Percentiles rank a stretch among this genome's conserved stretches.
phyloP scores from a whole-genome alignment of 108 stramenopile genomes.

The Schizochytrium sp. region DNA sequence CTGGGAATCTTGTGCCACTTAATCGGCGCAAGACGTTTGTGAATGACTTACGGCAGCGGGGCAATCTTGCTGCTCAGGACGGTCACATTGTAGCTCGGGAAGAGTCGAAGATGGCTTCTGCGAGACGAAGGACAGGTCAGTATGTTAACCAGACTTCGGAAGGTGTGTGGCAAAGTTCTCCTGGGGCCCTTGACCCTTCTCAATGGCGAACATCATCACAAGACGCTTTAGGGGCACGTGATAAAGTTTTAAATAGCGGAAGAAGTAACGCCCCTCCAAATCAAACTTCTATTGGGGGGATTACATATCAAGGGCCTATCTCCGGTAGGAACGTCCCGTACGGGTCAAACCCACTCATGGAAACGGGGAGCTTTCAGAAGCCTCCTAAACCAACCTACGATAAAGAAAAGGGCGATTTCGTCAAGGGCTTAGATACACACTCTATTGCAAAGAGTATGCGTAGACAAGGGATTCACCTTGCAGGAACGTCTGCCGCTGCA shows the following conservation, averaged over 20 bases:
- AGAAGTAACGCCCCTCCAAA: too few species aligned
- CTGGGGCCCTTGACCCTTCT: not conserved
- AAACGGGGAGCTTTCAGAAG: not conserved
- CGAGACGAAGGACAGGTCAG: not conserved
- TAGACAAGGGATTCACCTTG: not conserved
- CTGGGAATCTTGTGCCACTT: not conserved
- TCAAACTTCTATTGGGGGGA: too few species aligned
- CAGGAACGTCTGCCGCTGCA: not conserved
- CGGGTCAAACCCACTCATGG: not conserved
- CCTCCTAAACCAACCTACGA: not conserved
- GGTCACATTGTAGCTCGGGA: not conserved
- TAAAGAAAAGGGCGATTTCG: conserved; percentile 33
- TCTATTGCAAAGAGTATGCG: not conserved
- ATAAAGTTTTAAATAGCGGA: too few species aligned
- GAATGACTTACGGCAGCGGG: not conserved
- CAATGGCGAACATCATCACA: not conserved
- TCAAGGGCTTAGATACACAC: not conserved
- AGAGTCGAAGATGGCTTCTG: not conserved
- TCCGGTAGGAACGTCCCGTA: not conserved
- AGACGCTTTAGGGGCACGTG: not conserved
- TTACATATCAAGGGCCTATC: not conserved
- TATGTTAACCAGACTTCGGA: not conserved
- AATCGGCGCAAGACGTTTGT: not conserved
- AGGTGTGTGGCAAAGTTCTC: not conserved
- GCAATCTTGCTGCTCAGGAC: not conserved